Conservation (phyloP, 352 stramenopile genomes). For the Globisporangium spinosum region DNA sequence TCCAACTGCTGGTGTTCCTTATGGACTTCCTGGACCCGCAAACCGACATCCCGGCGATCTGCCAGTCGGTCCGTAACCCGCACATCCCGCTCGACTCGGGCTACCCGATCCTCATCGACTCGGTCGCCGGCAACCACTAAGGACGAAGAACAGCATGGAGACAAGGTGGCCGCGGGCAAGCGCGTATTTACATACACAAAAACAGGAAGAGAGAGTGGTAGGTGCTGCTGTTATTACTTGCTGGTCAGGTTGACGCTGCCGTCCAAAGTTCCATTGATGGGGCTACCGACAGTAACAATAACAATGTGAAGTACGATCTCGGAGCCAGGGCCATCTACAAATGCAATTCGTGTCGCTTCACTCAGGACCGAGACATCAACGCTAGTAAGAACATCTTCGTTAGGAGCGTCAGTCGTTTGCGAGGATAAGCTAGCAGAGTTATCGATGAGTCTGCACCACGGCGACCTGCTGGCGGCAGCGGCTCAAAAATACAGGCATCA, state of each 20-base stretch:
- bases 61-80: constrained; percentile 86
- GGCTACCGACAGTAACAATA: neutral
- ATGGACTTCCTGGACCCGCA: constrained; percentile 90
- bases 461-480: too few species aligned
- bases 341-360: too few species aligned
- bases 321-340: too few species aligned
- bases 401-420: too few species aligned
- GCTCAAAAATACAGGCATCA: too few species aligned
- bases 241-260: neutral
- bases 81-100: constrained; percentile 91
- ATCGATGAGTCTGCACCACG: too few species aligned
- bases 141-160: neutral
- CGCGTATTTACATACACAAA: constrained; percentile 1
- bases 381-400: too few species aligned
- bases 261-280: neutral
- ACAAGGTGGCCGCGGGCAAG: neutral
- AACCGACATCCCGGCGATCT: constrained; percentile 92
- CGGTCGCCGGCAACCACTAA: constrained; percentile 83
- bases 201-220: neutral
- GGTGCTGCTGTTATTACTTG: neutral
- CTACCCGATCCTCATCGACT: constrained; percentile 95
- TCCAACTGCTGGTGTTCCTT: constrained; percentile 95
- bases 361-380: too few species aligned
- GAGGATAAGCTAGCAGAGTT: too few species aligned
- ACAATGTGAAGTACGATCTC: too few species aligned